Percentiles rank a stretch among this genome's conserved stretches.
Evolutionary conservation across 495 filamentous ascomycete genomes (phyloP).

Genomic region (Bathelium albidoporum): DNA sequence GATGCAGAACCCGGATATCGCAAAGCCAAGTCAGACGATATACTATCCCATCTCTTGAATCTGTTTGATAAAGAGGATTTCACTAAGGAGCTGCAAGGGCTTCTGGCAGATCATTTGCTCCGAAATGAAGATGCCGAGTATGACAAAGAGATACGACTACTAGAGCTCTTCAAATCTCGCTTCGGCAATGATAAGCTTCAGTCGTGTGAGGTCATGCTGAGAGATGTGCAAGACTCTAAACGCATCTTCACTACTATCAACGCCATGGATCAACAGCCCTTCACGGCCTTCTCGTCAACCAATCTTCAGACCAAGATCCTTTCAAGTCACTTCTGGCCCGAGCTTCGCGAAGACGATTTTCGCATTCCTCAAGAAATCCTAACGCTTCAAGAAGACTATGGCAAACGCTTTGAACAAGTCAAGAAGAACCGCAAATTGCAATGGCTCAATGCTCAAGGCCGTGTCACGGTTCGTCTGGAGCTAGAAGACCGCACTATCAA

Average conservation of each 20-base stretch:
- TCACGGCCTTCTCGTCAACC: conserved; percentile 3
- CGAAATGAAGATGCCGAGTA: conserved; percentile 52
- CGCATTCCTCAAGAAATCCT: conserved; percentile 53
- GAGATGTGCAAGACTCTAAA: conserved; percentile 79
- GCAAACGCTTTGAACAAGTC: conserved; percentile 62
- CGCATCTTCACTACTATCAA: conserved; percentile 57
- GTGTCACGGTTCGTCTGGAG: conserved; percentile 71
- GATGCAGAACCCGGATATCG: conserved; percentile 89
- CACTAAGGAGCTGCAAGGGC: conserved; percentile 81
- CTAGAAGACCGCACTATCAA: conserved; percentile 65
- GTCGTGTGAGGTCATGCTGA: conserved; percentile 92
- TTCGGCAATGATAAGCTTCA: conserved; percentile 81
- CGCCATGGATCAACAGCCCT: conserved; percentile 29
- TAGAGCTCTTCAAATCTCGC: conserved; percentile 78
- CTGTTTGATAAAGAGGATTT: conserved; percentile 84
- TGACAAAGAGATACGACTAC: conserved; percentile 66
- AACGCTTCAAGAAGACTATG: conserved; percentile 58
- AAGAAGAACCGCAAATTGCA: conserved; percentile 76
- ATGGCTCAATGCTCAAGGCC: conserved; percentile 75
- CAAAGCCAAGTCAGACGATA: conserved; percentile 76
- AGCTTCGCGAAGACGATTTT: conserved; percentile 68
- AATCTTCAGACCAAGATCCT: conserved; percentile 56
- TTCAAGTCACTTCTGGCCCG: conserved; percentile 90
- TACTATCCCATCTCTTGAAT: conserved; percentile 82
- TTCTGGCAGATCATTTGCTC: conserved; percentile 74